A percentile compares a stretch with the other conserved stretches of the same genome.
Evolutionary conservation across 208 protist genomes (phyloP).

Genomic region (Leishmania arabica): DNA sequence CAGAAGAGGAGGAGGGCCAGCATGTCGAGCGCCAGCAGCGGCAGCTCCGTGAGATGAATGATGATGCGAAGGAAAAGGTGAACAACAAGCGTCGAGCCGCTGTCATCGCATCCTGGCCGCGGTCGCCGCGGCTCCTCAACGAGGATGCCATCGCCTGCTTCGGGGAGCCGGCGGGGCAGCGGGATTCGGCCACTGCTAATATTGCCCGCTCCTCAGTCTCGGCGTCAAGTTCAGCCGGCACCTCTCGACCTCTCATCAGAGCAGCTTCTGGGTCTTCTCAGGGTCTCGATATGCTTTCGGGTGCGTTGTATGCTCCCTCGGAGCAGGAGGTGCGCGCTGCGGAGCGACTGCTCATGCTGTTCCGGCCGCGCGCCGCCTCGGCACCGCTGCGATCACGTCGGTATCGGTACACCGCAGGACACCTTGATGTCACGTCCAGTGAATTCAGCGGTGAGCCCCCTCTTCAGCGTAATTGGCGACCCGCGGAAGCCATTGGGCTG

Average conservation of each 20-base stretch:
- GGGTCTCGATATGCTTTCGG: not conserved
- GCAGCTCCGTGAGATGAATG: constrained; percentile 7
- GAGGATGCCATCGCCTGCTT: not conserved
- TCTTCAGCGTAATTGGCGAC: not conserved
- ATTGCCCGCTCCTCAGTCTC: not conserved
- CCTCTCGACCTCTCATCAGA: not conserved
- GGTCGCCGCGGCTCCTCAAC: not conserved
- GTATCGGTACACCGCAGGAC: constrained; percentile 7
- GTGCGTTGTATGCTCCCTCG: not conserved
- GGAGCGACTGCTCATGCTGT: constrained; percentile 32
- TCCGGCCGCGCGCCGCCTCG: constrained; percentile 37
- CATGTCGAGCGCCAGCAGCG: constrained; percentile 1
- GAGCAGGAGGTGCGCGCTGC: constrained; percentile 21
- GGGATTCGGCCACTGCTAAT: not conserved
- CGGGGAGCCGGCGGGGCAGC: not conserved
- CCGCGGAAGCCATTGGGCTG: not conserved
- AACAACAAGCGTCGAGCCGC: constrained; percentile 22
- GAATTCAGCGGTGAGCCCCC: not conserved
- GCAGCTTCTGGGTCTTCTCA: not conserved
- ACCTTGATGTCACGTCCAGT: not conserved
- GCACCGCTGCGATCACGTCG: constrained; percentile 28
- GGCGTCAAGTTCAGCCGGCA: not conserved
- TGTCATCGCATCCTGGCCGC: not conserved
- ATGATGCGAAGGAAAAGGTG: constrained; percentile 4
- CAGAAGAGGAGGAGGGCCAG: not conserved